Evolutionary conservation across 1,284 basidiomycete species (phyloP).

Genomic region (Bondarzewia mesenterica): DNA sequence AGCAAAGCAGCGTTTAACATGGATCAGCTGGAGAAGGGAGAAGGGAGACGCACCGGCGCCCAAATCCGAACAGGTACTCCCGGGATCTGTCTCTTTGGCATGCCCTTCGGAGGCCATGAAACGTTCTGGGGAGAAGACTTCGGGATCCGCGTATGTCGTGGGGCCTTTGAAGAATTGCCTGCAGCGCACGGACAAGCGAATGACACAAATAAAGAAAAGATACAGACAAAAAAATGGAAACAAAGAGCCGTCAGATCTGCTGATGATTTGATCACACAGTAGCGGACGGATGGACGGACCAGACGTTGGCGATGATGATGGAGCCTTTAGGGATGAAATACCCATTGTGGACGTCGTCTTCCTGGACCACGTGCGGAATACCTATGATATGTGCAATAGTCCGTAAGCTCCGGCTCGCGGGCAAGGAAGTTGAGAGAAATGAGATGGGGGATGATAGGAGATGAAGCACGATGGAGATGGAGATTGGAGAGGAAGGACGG

Average conservation of each 20-base stretch:
- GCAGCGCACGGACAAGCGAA: no score
- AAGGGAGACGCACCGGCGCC: conserved; percentile 8
- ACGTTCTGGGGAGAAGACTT: conserved; percentile 14
- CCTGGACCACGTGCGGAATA: conserved; percentile 13
- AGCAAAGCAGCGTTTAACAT: neutral
- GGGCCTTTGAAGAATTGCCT: conserved; percentile 15
- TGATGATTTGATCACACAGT: neutral
- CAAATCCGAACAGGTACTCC: conserved; percentile 15
- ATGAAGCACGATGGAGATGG: no score
- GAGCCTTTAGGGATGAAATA: conserved; percentile 19
- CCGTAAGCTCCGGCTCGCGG: no score
- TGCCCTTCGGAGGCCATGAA: conserved; percentile 12
- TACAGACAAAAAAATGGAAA: no score
- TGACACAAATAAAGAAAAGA: no score
- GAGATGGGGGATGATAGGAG: neutral
- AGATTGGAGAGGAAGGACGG: neutral
- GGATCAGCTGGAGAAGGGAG: neutral
- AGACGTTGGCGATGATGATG: conserved; percentile 16
- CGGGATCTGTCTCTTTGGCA: conserved; percentile 10
- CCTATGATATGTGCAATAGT: conserved; percentile 3
- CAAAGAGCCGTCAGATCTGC: no score
- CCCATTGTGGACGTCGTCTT: conserved; percentile 18
- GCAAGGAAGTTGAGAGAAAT: neutral
- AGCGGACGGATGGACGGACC: conserved; percentile 4
- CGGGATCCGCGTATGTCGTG: conserved; percentile 12